Percentiles rank a stretch among this genome's conserved stretches.
Conservation (phyloP, 768 basidiomycete species). For the Pseudohyphozyma bogoriensis region DNA sequence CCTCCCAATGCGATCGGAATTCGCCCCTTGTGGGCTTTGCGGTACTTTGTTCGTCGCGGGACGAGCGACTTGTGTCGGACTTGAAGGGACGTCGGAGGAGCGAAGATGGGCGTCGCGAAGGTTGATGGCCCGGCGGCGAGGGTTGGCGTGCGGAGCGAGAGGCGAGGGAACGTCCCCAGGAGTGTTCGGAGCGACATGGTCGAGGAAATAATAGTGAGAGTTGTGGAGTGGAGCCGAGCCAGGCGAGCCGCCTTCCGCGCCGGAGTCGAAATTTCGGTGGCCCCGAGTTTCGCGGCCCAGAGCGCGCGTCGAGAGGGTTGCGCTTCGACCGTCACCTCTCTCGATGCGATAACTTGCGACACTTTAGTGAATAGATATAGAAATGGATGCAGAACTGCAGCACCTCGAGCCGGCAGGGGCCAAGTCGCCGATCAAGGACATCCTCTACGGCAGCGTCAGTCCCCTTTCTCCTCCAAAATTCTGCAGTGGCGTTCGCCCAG, state of each 20-base stretch:
- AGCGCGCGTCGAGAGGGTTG: too few species aligned
- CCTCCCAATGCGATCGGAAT: conserved; percentile 80
- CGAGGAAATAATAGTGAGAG: conserved; percentile 7
- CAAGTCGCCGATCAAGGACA: conserved; percentile 24
- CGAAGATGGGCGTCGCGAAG: not conserved
- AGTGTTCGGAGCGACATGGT: too few species aligned
- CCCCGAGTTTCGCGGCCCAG: too few species aligned
- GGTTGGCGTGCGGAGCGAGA: conserved; percentile 3
- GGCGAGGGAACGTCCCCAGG: conserved; percentile 20
- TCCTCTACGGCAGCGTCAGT: conserved; percentile 29
- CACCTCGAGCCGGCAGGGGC: not conserved
- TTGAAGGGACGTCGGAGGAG: not conserved
- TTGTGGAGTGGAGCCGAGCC: too few species aligned
- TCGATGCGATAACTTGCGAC: too few species aligned
- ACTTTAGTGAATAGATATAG: too few species aligned
- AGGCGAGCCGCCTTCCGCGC: too few species aligned
- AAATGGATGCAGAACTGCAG: not conserved
- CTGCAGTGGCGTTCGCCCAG: not conserved
- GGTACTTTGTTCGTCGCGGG: conserved; percentile 68
- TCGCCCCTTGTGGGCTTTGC: conserved; percentile 82
- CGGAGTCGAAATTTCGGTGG: too few species aligned
- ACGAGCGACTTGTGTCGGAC: conserved; percentile 45
- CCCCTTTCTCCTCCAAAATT: not conserved
- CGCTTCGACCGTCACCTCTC: too few species aligned
- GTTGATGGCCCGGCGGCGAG: conserved; percentile 3